These are phyloP conservation scores for Backusella australiensis DNA, from an alignment of 192 early-diverging fungal species.

Conservation along the genomic window DNA sequence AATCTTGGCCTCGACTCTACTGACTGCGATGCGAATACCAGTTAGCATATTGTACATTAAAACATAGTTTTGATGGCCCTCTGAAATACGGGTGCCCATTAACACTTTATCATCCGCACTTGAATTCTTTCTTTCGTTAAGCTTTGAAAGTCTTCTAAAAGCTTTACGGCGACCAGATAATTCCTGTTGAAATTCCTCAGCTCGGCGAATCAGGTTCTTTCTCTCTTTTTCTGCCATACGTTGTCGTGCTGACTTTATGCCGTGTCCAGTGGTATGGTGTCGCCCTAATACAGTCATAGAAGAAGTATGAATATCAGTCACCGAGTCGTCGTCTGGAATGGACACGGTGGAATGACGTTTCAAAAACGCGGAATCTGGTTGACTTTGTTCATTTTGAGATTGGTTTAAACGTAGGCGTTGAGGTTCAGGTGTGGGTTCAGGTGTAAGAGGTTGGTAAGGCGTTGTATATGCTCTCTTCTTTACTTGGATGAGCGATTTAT, in stretches of 20 bases:
- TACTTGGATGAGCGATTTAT: neutral
- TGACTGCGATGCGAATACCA: slow-evolving; percentile 88
- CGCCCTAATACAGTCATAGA: slow-evolving; percentile 1
- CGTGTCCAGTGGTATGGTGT: slow-evolving; percentile 28
- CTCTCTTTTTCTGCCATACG: slow-evolving; percentile 10
- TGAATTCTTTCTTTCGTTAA: neutral
- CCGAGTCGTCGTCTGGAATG: neutral
- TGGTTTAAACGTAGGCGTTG: neutral
- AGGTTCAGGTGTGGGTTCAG: neutral
- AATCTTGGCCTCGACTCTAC: slow-evolving; percentile 85
- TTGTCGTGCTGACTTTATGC: slow-evolving; percentile 3
- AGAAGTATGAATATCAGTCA: neutral
- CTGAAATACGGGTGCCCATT: slow-evolving; percentile 85
- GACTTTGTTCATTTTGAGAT: neutral
- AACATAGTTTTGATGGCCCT: slow-evolving; percentile 92
- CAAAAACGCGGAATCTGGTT: neutral
- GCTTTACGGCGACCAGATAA: slow-evolving; percentile 24
- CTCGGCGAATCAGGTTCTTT: neutral
- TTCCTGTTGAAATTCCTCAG: slow-evolving; percentile 30
- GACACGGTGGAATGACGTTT: neutral
- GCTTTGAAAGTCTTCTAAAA: slow-evolving; percentile 20
- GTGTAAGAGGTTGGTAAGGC: neutral
- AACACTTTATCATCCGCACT: slow-evolving; percentile 39
- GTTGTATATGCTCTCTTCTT: slow-evolving; percentile 11
- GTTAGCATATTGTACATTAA: slow-evolving; percentile 99